Conservation (phyloP, 139 green algal genomes). For the Chlorella sorokiniana region DNA sequence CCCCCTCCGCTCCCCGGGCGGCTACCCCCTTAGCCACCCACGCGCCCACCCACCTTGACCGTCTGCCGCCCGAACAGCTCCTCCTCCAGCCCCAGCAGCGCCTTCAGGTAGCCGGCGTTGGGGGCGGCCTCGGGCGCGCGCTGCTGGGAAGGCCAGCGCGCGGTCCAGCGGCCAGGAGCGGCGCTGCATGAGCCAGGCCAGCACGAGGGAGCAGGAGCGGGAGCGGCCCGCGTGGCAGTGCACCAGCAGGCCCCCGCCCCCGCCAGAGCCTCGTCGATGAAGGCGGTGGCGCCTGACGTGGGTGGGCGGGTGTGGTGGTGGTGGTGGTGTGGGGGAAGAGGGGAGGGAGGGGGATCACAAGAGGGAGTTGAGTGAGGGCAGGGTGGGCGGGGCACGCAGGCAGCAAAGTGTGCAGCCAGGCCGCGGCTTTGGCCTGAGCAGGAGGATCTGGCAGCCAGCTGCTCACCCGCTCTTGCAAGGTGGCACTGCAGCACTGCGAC, state of each 20-base stretch:
- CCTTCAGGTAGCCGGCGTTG: slow-evolving; percentile 83
- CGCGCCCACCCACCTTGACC: slow-evolving; percentile 44
- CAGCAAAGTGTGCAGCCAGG: not conserved
- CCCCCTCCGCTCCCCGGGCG: not conserved
- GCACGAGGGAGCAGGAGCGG: slow-evolving; percentile 69
- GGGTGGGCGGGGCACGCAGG: no score
- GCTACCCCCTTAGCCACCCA: not conserved
- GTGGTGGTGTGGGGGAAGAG: not conserved
- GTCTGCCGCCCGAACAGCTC: slow-evolving; percentile 64
- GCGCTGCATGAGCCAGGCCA: slow-evolving; percentile 47
- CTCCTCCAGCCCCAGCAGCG: slow-evolving; percentile 70
- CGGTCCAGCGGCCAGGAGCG: slow-evolving; percentile 58
- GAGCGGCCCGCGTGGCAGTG: slow-evolving; percentile 90
- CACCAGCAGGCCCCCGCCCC: slow-evolving; percentile 71
- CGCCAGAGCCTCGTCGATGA: slow-evolving; percentile 68
- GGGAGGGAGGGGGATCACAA: not conserved
- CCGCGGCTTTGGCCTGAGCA: no score
- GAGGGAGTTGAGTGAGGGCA: no score
- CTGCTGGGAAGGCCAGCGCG: slow-evolving; percentile 51
- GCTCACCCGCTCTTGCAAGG: no score
- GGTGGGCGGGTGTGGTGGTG: not conserved
- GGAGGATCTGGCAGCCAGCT: no score
- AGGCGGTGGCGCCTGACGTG: slow-evolving; percentile 42
- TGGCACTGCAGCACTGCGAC: no score
- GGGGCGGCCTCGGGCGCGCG: slow-evolving; percentile 65